Evolutionary conservation across 345 rosid genomes (phyloP), one percentile per base, ranked within the genome.

Genomic region (Eutrema yunnanense): DNA sequence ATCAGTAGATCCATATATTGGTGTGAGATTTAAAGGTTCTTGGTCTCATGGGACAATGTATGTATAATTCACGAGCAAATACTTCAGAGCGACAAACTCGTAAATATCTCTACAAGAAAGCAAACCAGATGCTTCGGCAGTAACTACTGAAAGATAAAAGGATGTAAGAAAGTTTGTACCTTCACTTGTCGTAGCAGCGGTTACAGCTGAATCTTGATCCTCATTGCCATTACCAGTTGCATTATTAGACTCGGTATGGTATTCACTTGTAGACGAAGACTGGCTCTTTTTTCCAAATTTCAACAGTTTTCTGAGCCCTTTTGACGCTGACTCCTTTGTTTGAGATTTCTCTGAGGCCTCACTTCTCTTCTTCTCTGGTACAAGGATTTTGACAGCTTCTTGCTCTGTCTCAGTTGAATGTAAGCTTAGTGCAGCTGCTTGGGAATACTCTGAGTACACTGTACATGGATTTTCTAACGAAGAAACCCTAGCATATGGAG

Each of bases 401-500:
- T 76, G 57, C 27, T 70, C 79, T 6, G 51, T 59, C 36, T 72
- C 78, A 56, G 64, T 75, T 55, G 69, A 71, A 55, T 75, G 82
- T 56, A 72, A 22, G 83, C 74, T 81, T 38, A 77, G 36, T 43
- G 86, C 73, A 44, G 87, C 83, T 54, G 84, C 90, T 86, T 79
- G 82, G 46, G 86, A 86, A 73, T 75, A 80, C 51, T 84, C 90
- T 2, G 84, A 80, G 62, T 84, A 80, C 63, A 56, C 65, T 46
- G 86, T 86, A 60, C 83, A 73, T 53, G 92, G 86, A 75, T 88
- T 83, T 81, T 92, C 93, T 58, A 88, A 53, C 70, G 93, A 95
- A 78, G 96, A 92, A 73, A 82, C 79, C 11, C 90, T 85, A 73
- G 93, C 97, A 81, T 76, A 80, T 13, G 97, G 92, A 53, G 96